phyloP scores from a whole-genome alignment of 164 flowering plant species.

The Umbellularia californica region DNA sequence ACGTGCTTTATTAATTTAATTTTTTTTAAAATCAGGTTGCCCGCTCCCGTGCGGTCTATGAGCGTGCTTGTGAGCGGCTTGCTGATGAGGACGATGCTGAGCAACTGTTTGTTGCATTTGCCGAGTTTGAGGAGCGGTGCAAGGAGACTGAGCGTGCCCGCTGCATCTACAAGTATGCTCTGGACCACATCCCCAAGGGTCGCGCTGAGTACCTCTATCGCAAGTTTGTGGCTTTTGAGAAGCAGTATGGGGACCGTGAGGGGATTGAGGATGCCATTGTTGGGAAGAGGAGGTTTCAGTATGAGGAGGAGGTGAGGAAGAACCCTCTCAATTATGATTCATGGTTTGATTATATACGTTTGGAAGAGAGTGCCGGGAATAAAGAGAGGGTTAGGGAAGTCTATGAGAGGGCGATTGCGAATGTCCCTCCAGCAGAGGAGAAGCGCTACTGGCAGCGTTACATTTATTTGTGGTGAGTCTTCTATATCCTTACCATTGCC shows the following conservation, averaged over 20 bases:
- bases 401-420: slow-evolving; percentile 87
- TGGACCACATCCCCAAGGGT: slow-evolving; percentile 90
- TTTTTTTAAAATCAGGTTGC: slow-evolving; percentile 13
- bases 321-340: slow-evolving; percentile 78
- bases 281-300: slow-evolving; percentile 91
- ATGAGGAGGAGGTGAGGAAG: slow-evolving; percentile 89
- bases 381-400: slow-evolving; percentile 73
- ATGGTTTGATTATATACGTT: slow-evolving; percentile 84
- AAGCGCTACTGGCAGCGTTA: slow-evolving; percentile 96
- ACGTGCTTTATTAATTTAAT: too few relatives aligned
- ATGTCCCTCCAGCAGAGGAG: slow-evolving; percentile 93
- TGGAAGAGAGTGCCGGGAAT: slow-evolving; percentile 76
- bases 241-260: slow-evolving; percentile 84
- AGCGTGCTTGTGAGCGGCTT: slow-evolving; percentile 65
- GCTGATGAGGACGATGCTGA: slow-evolving; percentile 80
- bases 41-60: slow-evolving; percentile 62
- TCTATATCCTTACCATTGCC: background rate
- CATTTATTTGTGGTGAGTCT: slow-evolving; percentile 75
- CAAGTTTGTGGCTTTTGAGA: slow-evolving; percentile 92
- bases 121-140: slow-evolving; percentile 86
- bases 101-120: slow-evolving; percentile 77
- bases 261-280: slow-evolving; percentile 95
- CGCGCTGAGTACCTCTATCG: slow-evolving; percentile 81
- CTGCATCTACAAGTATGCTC: slow-evolving; percentile 80
- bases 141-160: slow-evolving; percentile 87